Conservation (phyloP, 257 asterid genomes). For the Marsdenia floribunda region DNA sequence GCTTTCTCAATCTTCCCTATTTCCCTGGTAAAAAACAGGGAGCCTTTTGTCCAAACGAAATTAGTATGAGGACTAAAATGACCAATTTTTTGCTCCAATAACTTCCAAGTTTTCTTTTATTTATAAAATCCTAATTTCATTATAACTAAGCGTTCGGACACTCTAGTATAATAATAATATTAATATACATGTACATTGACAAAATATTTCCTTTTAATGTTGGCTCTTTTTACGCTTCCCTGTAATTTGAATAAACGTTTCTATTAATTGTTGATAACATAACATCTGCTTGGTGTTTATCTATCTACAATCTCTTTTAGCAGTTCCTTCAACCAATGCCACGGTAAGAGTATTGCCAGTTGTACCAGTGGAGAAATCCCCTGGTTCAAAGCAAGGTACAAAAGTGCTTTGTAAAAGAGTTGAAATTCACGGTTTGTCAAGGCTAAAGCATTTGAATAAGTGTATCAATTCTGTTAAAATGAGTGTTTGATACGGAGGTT, state of each 20-base stretch:
- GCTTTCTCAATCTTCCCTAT: background rate
- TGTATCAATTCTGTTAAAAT: conserved; percentile 64
- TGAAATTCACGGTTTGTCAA: conserved; percentile 59
- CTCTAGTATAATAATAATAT: background rate
- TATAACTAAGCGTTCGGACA: background rate
- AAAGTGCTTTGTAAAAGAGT: conserved; percentile 72
- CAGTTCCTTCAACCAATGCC: conserved; percentile 53
- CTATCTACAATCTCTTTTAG: conserved; percentile 16
- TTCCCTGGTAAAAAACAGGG: no score
- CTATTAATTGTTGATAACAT: background rate
- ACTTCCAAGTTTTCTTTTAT: background rate
- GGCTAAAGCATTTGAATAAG: conserved; percentile 52
- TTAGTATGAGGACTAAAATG: no score
- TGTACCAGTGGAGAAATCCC: conserved; percentile 55
- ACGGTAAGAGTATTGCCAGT: conserved; percentile 53
- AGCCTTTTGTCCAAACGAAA: no score
- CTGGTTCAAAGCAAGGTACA: conserved; percentile 70
- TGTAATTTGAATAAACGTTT: background rate
- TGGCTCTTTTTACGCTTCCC: background rate
- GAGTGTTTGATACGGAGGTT: conserved; percentile 41
- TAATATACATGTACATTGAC: background rate
- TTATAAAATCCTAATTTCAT: background rate
- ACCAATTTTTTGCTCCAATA: background rate
- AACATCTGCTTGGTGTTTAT: background rate
- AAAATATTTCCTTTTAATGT: background rate